Evolutionary conservation across 2,329 filamentous ascomycete species (phyloP), one percentile per base, ranked within the genome.

Genomic region (Colletotrichum noveboracense): DNA sequence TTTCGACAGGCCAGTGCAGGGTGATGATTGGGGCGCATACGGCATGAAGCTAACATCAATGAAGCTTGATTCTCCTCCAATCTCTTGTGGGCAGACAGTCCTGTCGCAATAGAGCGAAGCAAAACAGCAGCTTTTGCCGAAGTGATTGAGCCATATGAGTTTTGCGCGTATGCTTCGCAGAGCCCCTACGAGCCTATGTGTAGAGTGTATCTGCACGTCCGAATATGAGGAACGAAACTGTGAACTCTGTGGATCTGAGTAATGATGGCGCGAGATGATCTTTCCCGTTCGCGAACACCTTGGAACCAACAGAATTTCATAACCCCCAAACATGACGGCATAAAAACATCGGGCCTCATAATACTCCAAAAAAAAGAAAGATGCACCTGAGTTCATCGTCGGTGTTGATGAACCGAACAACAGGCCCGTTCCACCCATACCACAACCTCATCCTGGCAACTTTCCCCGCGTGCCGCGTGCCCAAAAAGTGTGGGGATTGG

Each of bases 1-100:
- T 55, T 18, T 64, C 43, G 5, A 9, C 18, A 21, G 32, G 24
- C 56, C 36, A 18, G 26, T 2, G 18, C 32, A 38, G 24, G 43
- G 36, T n/a, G 34, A 10, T 74, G 64, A 74, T 76, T 76, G 74
- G 74, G 8, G 74, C 74, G 74, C 74, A 69, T 75, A 74, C 12
- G 21, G 16, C 43, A 18, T 6, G 16, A 21, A 12, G 24, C 36
- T 13, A 66, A 30, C 12, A 30, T 60, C 43, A 52, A 52, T 21
- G 43, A 75, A 65, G 70, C 65, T 61, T 69, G 74, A 74, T 69
- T 73, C 21, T 28, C 56, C 34, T 69, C 48, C n/a, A 43, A 68
- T 68, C 56, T 58, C 26, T 58, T 18, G 5, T 28, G 18, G 52
- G 70, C 68, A 52, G 74, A 75, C 74, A 43, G 65, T 36, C 68